Conservation (phyloP, 2,329 filamentous ascomycete species). For the Nemania sp. region DNA sequence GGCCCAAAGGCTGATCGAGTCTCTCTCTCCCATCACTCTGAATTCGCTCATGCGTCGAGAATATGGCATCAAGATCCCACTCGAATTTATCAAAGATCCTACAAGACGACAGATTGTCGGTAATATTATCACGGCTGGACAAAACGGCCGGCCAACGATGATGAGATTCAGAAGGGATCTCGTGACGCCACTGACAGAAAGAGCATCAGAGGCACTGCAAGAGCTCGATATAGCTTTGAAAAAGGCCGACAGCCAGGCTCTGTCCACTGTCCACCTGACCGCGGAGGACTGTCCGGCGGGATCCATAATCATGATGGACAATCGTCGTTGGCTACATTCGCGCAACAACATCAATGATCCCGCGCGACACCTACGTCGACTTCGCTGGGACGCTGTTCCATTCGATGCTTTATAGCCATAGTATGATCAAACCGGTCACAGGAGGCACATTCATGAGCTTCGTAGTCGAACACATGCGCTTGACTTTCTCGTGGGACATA, state of each 20-base stretch:
- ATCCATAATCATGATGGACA: conserved; percentile 8
- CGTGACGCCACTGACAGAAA: not conserved
- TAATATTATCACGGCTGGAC: not conserved
- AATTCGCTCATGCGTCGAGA: conserved; percentile 6
- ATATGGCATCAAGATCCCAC: conserved; percentile 6
- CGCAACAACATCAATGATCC: conserved; percentile 2
- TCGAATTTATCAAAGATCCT: conserved; percentile 4
- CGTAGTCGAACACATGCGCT: no score
- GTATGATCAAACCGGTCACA: no score
- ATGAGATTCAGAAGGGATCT: not conserved
- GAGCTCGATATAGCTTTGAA: not conserved
- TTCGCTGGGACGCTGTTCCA: conserved; percentile 3
- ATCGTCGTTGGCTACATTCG: conserved; percentile 6
- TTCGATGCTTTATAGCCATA: not conserved
- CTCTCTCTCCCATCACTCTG: conserved; percentile 1
- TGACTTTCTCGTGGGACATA: no score
- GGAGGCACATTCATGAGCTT: no score
- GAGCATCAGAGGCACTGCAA: not conserved
- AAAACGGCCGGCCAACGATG: not conserved
- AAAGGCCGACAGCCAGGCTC: not conserved
- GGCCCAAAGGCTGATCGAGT: conserved; percentile 1
- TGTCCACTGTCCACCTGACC: not conserved
- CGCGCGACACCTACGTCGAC: not conserved
- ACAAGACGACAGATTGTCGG: not conserved
- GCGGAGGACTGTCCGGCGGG: not conserved